Conservation (phyloP, 2,329 filamentous ascomycete species). For the Stachybotrys elegans region DNA sequence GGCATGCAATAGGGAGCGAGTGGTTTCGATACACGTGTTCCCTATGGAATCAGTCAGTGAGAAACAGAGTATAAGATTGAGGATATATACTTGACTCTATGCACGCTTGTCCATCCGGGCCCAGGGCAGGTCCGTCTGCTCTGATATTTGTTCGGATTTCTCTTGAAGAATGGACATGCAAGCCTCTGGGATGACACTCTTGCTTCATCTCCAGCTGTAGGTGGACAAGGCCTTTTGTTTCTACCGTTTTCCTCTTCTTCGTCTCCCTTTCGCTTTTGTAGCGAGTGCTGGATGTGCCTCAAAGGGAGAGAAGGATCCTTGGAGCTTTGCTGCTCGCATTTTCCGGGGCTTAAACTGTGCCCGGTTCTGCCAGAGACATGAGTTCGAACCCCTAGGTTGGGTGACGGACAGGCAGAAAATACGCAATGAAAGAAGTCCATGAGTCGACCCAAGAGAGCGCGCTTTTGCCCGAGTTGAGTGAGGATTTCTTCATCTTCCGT, state of each 20-base stretch:
- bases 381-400: not conserved
- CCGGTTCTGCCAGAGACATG: not conserved
- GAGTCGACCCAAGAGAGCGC: not conserved
- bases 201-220: not conserved
- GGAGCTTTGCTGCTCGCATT: not conserved
- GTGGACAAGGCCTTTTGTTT: not conserved
- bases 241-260: not conserved
- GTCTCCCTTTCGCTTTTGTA: not conserved
- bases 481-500: not conserved
- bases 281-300: not conserved
- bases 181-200: not conserved
- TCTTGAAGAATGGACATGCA: not conserved
- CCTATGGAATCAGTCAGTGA: not conserved
- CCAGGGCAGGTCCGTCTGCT: not conserved
- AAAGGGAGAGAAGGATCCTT: not conserved
- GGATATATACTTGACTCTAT: not conserved
- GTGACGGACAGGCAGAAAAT: not conserved
- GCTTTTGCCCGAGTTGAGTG: not conserved
- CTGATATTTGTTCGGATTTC: not conserved
- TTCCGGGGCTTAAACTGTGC: not conserved
- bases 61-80: not conserved
- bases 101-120: not conserved
- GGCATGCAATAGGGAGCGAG: not conserved
- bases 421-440: not conserved
- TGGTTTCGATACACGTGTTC: not conserved